Evolutionary conservation across 2,329 filamentous ascomycete genomes (phyloP), one percentile per base, ranked within the genome.

Genomic region (Fusarium neocosmosporiellum): DNA sequence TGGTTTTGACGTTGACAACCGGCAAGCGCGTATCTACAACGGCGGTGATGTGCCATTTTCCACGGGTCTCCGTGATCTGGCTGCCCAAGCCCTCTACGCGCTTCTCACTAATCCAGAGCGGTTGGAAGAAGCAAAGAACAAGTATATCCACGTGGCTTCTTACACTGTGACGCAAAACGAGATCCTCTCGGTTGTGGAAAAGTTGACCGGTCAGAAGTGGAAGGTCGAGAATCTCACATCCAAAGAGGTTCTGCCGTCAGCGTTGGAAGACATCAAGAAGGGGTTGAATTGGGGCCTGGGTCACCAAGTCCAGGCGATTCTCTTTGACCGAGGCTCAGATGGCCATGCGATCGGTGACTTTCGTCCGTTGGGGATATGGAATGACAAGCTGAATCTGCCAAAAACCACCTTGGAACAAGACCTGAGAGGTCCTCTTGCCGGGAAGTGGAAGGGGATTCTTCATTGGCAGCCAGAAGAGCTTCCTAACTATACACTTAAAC

Each of bases 31-130:
- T n/a, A 64, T 64, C 27, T 64, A 58, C 39, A 64, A 64, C 10
- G 50, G 61, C 7, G 61, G 61, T 16, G 39, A 64, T 64, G 27
- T 64, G 27, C 61, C 61, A 31, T 64, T 64, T 14, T 64, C 61
- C 53, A 64, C 53, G 37, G 50, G 61, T 37, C 50, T 57, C 53
- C 61, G 61, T 41, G 61, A 64, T 29, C 54, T 64, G 53, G 61
- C 53, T 46, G 61, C 48, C n/a, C 53, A 64, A 34, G 31, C 61
- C 34, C 61, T 64, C 36, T 64, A 36, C 39, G 39, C 50, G 50
- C 61, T 64, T 36, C 37, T 64, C 39, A 64, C 61, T 29, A 31
- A 64, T 7, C 27, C 61, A 8, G 39, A 50, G 53, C 39, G 57
- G 57, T 33, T 59, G 24, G 57, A 59, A 34, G 57, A 59, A 34